Base-by-base conservation (phyloP, 768 basidiomycete species). In the Agaricus subrufescens region DNA sequence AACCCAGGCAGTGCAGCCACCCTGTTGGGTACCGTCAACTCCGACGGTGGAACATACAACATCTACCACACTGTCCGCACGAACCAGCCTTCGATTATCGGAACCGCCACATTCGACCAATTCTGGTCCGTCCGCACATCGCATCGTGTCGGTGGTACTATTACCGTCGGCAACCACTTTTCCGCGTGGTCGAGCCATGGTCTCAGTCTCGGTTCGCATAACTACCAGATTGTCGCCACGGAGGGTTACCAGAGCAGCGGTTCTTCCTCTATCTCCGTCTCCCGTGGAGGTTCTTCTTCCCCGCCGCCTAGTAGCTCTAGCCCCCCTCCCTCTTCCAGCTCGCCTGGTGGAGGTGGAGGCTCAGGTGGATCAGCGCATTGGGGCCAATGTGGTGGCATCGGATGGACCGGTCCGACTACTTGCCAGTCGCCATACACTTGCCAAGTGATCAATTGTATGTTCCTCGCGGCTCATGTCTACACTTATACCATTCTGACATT, bases 141-240 rank as follows among this genome's bases (percentile, higher is more conserved):
- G 31, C 66, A 75, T 49, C 56, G 53, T 46, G 65, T 67, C 54
- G 63, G 69, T 31, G 73, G 73, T 12, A 70, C 66, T 7, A 68
- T 77, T 23, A 71, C 65, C 50, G 67, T 67, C 7, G 62, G 58
- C 9, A 71, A 70, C 69, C 78, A 79, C 68, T 75, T 78, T 63
- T 69, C 69, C 45, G 77, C 75, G 2, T 79, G 77, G 76, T 61
- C 56, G 37, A 56, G 53, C 5, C 57, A 69, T 10, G 77, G 77
- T 15, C 64, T 79, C 71, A 61, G 58, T 30, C 57, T 78, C 56
- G 77, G 75, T 15, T 29, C 58, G 23, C 62, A 69, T 27, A 68
- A 71, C 61, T 78, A 78, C 65, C 76, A 77, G 69, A 77, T 79
- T 52, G 63, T 78, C 50, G 76, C 78, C 25, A 75, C 75, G 10